Evolutionary conservation across 345 rosid species (phyloP).

Genomic region (Pugionium dolabratum): DNA sequence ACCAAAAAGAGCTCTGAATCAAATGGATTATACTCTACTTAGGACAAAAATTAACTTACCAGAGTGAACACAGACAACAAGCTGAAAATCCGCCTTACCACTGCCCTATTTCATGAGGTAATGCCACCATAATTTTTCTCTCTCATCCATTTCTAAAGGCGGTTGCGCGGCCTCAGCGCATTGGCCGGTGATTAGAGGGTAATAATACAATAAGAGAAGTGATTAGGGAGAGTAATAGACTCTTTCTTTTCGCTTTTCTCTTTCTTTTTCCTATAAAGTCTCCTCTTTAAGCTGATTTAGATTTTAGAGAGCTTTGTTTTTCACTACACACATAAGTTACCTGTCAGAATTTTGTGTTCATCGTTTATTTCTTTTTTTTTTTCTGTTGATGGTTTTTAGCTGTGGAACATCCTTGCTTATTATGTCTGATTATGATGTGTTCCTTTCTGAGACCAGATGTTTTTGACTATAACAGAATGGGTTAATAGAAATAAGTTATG

Average conservation of each 20-base stretch:
- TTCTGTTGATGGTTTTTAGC: constrained; percentile 24
- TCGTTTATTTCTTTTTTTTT: background rate
- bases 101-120: constrained; percentile 22
- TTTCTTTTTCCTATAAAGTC: constrained; percentile 19
- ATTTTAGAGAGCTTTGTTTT: constrained; percentile 31
- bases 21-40: constrained; percentile 13
- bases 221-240: constrained; percentile 21
- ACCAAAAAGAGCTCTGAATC: constrained; percentile 35
- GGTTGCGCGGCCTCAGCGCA: constrained; percentile 14
- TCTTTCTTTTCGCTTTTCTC: constrained; percentile 22
- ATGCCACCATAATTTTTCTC: constrained; percentile 24
- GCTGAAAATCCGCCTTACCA: constrained; percentile 15
- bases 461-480: background rate
- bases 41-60: constrained; percentile 28
- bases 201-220: background rate
- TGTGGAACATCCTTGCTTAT: constrained; percentile 16
- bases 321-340: constrained; percentile 9
- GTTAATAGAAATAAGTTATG: constrained; percentile 1
- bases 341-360: constrained; percentile 22
- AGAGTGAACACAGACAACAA: constrained; percentile 26
- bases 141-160: constrained; percentile 4
- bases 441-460: background rate
- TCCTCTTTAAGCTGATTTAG: constrained; percentile 36
- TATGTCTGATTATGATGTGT: constrained; percentile 13
- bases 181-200: constrained; percentile 29